Conservation (phyloP, 352 stramenopile species). For the Phytophthora parvispora region DNA sequence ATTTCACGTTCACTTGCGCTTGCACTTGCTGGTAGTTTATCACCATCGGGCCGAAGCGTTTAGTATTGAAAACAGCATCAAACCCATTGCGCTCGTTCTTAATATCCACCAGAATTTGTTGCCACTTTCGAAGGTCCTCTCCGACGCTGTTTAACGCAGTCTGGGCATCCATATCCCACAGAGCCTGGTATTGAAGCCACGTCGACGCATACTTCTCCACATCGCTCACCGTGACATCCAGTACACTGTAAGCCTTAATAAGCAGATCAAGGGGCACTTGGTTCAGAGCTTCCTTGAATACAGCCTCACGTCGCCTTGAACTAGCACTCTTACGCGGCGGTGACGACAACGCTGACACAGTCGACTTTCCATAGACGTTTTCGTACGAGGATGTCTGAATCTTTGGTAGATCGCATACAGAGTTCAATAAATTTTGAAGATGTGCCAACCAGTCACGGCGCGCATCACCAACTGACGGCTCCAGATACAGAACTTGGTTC, state of each 20-base stretch:
- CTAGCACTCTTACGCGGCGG: slow-evolving; percentile 69
- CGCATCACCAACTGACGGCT: slow-evolving; percentile 95
- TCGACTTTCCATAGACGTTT: slow-evolving; percentile 85
- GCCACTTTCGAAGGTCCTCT: slow-evolving; percentile 97
- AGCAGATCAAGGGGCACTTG: slow-evolving; percentile 75
- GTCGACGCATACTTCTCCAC: slow-evolving; percentile 95
- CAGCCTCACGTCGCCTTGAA: slow-evolving; percentile 65
- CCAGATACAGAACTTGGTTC: slow-evolving; percentile 98
- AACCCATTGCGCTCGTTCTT: slow-evolving; percentile 96
- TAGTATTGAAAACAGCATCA: slow-evolving; percentile 93
- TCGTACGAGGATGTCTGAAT: slow-evolving; percentile 90
- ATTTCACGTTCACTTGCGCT: slow-evolving; percentile 97
- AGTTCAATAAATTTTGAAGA: slow-evolving; percentile 95
- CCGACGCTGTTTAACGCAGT: slow-evolving; percentile 95
- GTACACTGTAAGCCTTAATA: slow-evolving; percentile 76
- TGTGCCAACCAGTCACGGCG: slow-evolving; percentile 90
- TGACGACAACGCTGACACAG: slow-evolving; percentile 66
- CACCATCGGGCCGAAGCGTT: slow-evolving; percentile 90
- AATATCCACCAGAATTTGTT: slow-evolving; percentile 97
- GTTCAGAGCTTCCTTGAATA: slow-evolving; percentile 78
- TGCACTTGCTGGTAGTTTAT: slow-evolving; percentile 95
- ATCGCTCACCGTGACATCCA: slow-evolving; percentile 85
- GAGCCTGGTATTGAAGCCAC: slow-evolving; percentile 99
- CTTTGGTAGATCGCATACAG: slow-evolving; percentile 95
- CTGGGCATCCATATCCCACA: slow-evolving; percentile 99